These are phyloP conservation scores for Ceratobasidium papillatum DNA, from an alignment of 1,284 basidiomycete species.

Conservation along the genomic window DNA sequence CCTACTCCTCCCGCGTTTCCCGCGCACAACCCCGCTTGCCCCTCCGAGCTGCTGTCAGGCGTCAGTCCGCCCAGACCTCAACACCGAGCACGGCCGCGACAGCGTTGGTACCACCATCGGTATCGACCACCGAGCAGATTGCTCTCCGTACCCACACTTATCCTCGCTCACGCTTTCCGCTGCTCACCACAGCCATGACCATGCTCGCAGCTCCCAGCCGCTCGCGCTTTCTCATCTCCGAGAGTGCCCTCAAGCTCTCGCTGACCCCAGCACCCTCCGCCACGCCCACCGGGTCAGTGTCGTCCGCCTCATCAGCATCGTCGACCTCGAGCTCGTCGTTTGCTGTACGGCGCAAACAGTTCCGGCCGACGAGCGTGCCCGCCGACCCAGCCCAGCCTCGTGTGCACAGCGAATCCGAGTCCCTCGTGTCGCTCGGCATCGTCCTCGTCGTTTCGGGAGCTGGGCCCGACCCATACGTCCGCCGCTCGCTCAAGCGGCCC, in stretches of 20 bases:
- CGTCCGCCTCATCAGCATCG: conserved; percentile 26
- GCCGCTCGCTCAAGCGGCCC: conserved; percentile 38
- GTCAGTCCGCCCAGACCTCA: conserved; percentile 33
- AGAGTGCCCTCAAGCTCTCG: conserved; percentile 32
- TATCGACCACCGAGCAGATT: not conserved
- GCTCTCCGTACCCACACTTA: not conserved
- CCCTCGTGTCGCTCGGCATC: conserved; percentile 39
- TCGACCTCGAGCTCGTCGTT: conserved; percentile 34
- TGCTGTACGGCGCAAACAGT: conserved; percentile 35
- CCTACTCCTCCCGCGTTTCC: not conserved
- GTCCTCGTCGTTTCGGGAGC: conserved; percentile 38
- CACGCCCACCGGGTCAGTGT: conserved; percentile 27
- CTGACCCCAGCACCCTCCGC: conserved; percentile 13
- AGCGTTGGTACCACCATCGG: conserved; percentile 1
- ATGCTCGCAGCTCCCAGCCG: conserved; percentile 5
- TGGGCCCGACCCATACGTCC: conserved; percentile 15
- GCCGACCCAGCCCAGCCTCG: conserved; percentile 30
- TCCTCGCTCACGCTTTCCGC: not conserved
- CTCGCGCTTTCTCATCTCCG: conserved; percentile 39
- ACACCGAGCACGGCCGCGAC: conserved; percentile 30
- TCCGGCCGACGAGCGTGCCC: conserved; percentile 14
- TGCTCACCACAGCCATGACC: conserved; percentile 12
- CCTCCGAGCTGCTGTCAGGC: conserved; percentile 11
- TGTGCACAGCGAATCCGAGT: conserved; percentile 24
- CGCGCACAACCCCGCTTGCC: not conserved